Evolutionary conservation across 2,329 filamentous ascomycete species (phyloP), one percentile per base, ranked within the genome.

Genomic region (Dactylellina leptospora): DNA sequence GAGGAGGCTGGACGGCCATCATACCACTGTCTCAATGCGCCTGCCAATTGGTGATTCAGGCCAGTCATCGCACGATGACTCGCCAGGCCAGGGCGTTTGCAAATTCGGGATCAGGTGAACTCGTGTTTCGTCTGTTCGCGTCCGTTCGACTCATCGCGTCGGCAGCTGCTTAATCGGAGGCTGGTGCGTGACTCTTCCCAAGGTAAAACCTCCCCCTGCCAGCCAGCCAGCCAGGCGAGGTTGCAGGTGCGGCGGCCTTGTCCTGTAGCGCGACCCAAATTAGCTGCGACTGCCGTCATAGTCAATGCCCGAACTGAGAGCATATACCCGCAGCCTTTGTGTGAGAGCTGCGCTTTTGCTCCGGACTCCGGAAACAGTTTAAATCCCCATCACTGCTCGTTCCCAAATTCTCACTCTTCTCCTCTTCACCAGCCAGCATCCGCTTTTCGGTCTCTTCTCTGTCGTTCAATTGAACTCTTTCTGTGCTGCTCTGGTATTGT

Each of bases 11-110:
- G n/a, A n/a, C n/a, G n/a, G n/a, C n/a, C n/a, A n/a, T n/a, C n/a
- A n/a, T n/a, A n/a, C n/a, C n/a, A n/a, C n/a, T n/a, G n/a, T n/a
- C n/a, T n/a, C n/a, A n/a, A n/a, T n/a, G n/a, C n/a, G n/a, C n/a
- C n/a, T n/a, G n/a, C n/a, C n/a, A n/a, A 44, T 40, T 50, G 27
- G 54, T 68, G 62, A 68, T 58, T 68, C 62, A 68, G 54, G 51
- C 62, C 62, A 68, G 53, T 68, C 54, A 71, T 63, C 44, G 28
- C 38, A 18, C n/a, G 4, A 47, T 71, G 66, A 71, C 48, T 63
- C 62, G 36, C 36, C 36, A 40, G 36, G 36, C 36, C 36, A 16
- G 36, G 36, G 36, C 11, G 36, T 40, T 40, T 16, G 36, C 36
- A 40, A 16, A 40, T 8, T 18, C n/a, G 1, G 40, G 23, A 51